Percentiles rank a stretch among this genome's conserved stretches.
Evolutionary conservation across 495 filamentous ascomycete species (phyloP).

Genomic region (Rhypophila decipiens): DNA sequence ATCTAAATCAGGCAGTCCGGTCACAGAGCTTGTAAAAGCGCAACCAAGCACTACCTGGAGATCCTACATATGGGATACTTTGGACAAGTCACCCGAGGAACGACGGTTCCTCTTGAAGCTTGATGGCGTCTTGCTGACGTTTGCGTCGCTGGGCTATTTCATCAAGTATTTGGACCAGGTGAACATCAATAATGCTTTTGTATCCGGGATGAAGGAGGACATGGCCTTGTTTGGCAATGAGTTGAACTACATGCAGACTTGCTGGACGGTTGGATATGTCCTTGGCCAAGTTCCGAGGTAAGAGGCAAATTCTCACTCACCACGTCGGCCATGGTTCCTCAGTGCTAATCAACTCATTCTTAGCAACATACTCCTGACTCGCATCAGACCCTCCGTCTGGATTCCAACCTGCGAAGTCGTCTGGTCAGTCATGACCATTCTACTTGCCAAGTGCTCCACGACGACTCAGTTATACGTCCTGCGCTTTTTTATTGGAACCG

Average conservation of each 20-base stretch:
- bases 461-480: slow-evolving; percentile 48
- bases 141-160: slow-evolving; percentile 35
- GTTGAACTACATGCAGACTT: slow-evolving; percentile 43
- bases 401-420: slow-evolving; percentile 52
- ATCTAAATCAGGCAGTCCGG: too few species aligned
- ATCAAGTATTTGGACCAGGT: slow-evolving; percentile 37
- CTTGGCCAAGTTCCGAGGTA: slow-evolving; percentile 57
- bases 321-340: background rate
- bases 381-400: slow-evolving; percentile 50
- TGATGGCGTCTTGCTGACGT: slow-evolving; percentile 4
- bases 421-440: slow-evolving; percentile 51
- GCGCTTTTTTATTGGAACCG: slow-evolving; percentile 52
- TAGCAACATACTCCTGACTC: slow-evolving; percentile 33
- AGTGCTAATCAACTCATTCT: background rate
- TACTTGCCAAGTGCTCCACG: slow-evolving; percentile 39
- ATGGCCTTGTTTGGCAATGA: slow-evolving; percentile 51
- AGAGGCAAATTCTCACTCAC: background rate
- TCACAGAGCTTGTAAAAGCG: slow-evolving; percentile 8
- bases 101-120: slow-evolving; percentile 52
- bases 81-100: slow-evolving; percentile 56
- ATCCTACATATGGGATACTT: slow-evolving; percentile 52
- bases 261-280: slow-evolving; percentile 59
- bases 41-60: slow-evolving; percentile 29
- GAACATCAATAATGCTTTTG: slow-evolving; percentile 37
- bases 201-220: slow-evolving; percentile 57